Conservation (phyloP, 805 yeast genomes). For the Yarrowia keelungensis region DNA sequence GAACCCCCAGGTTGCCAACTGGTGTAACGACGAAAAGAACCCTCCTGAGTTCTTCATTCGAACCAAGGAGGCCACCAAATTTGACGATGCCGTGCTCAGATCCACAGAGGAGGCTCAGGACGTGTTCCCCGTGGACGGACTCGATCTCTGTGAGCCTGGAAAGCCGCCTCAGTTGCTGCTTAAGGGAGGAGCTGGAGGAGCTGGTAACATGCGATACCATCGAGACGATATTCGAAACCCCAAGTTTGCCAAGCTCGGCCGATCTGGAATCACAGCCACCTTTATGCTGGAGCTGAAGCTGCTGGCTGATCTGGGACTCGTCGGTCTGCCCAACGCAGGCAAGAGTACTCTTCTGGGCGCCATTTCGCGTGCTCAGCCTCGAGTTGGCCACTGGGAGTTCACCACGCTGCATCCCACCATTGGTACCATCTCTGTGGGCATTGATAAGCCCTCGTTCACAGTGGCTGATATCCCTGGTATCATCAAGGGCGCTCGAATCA, state of each 20-base stretch:
- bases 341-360: constrained; percentile 88
- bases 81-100: constrained; percentile 65
- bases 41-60: constrained; percentile 65
- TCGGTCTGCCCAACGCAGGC: constrained; percentile 97
- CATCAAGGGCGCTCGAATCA: constrained; percentile 79
- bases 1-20: constrained; percentile 66
- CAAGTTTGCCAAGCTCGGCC: constrained; percentile 81
- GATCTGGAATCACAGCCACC: constrained; percentile 67
- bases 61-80: constrained; percentile 67
- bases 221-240: constrained; percentile 88
- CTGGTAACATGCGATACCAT: constrained; percentile 95
- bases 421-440: constrained; percentile 78
- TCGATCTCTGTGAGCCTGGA: constrained; percentile 68
- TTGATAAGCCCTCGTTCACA: constrained; percentile 66
- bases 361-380: constrained; percentile 86
- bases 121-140: constrained; percentile 78
- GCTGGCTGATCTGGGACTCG: constrained; percentile 91
- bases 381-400: constrained; percentile 96
- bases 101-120: constrained; percentile 68
- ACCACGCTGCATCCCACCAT: constrained; percentile 91
- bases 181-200: constrained; percentile 91
- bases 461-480: constrained; percentile 99
- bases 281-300: constrained; percentile 85
- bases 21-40: constrained; percentile 18
- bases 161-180: constrained; percentile 69